A percentile compares a stretch with the other conserved stretches of the same genome.
Evolutionary conservation across 2,329 filamentous ascomycete species (phyloP).

Genomic region (Aquanectria penicillioides): DNA sequence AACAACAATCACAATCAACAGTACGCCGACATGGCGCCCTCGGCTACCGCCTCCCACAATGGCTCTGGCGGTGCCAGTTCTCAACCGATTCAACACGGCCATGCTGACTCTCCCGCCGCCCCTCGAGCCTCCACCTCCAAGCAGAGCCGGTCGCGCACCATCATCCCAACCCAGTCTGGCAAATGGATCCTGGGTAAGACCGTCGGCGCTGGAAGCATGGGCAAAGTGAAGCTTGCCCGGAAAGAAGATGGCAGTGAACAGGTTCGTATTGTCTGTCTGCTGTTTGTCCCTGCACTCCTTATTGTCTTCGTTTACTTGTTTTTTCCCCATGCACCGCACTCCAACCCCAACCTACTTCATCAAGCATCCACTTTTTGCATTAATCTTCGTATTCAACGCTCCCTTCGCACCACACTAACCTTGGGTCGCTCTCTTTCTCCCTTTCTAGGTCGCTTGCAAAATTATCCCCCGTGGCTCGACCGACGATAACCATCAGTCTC

Average conservation of each 20-base stretch:
- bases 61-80: slow-evolving; percentile 63
- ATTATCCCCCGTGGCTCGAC: slow-evolving; percentile 92
- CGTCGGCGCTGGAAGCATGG: slow-evolving; percentile 97
- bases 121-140: slow-evolving; percentile 53
- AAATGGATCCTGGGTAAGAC: slow-evolving; percentile 97
- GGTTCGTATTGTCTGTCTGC: slow-evolving; percentile 60
- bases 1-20: slow-evolving; percentile 44
- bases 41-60: slow-evolving; percentile 62
- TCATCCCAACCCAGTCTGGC: slow-evolving; percentile 88
- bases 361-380: not conserved
- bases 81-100: slow-evolving; percentile 51
- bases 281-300: not conserved
- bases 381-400: slow-evolving; percentile 1
- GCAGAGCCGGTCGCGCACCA: slow-evolving; percentile 73
- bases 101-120: slow-evolving; percentile 47
- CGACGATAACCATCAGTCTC: slow-evolving; percentile 80
- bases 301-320: not conserved
- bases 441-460: slow-evolving; percentile 83
- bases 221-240: slow-evolving; percentile 95
- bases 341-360: slow-evolving; percentile 3
- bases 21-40: slow-evolving; percentile 63
- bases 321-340: slow-evolving; percentile 27
- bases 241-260: slow-evolving; percentile 92
- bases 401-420: slow-evolving; percentile 27
- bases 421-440: not conserved